Conservation (phyloP, 1,139 yeast species). For the Pichia sp. region DNA sequence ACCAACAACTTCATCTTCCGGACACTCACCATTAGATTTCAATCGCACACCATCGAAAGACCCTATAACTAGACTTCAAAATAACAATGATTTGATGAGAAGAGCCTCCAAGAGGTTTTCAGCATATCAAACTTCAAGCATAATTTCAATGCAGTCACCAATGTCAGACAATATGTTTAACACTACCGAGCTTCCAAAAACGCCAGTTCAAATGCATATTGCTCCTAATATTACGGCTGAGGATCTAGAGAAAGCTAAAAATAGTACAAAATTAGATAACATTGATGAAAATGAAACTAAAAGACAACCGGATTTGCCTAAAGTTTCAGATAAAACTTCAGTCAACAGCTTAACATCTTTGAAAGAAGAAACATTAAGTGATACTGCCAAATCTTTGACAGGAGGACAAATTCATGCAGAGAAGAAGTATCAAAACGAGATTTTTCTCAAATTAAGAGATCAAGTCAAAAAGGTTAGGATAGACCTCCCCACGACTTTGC, state of each 20-base stretch:
- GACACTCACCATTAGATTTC: slow-evolving; percentile 10
- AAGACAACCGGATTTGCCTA: not conserved
- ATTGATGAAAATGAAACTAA: slow-evolving; percentile 1
- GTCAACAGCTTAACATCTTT: not conserved
- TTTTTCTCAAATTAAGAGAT: slow-evolving; percentile 44
- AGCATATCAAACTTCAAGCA: slow-evolving; percentile 64
- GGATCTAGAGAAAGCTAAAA: slow-evolving; percentile 17
- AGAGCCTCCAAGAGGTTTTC: slow-evolving; percentile 90
- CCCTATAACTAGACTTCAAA: slow-evolving; percentile 72
- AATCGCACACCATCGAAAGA: slow-evolving; percentile 32
- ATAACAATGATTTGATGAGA: slow-evolving; percentile 76
- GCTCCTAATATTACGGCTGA: slow-evolving; percentile 14
- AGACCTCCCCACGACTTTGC: slow-evolving; percentile 32
- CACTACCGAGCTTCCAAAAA: slow-evolving; percentile 11
- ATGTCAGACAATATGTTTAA: slow-evolving; percentile 11
- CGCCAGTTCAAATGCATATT: slow-evolving; percentile 25
- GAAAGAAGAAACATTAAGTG: not conserved
- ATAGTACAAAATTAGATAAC: slow-evolving; percentile 4
- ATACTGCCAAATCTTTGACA: slow-evolving; percentile 10
- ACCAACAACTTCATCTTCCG: slow-evolving; percentile 9
- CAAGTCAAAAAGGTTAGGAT: slow-evolving; percentile 55
- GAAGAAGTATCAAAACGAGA: not conserved
- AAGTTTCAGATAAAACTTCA: not conserved
- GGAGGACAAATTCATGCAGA: slow-evolving; percentile 1
- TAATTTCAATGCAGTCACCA: slow-evolving; percentile 27